Base-by-base conservation (phyloP, 805 yeast genomes). In the Starmera pachycereana region DNA sequence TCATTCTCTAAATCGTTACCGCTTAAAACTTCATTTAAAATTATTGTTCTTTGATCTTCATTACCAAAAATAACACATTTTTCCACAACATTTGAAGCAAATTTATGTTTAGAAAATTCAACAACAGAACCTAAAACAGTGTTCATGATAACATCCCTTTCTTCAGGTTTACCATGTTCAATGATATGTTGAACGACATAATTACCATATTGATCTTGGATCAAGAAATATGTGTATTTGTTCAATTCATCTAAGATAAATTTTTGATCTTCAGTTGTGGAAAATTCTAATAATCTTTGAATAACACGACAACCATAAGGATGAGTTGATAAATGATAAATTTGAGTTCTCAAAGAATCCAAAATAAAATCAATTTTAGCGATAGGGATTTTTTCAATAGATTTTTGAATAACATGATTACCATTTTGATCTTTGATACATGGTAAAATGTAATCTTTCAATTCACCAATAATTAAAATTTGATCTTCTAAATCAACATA, bases 291-390 rank as follows among this genome's bases (percentile, higher is more conserved):
- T 50, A 90, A 69, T 46, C 98, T 71, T 65, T 92, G 99, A 46
- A 92, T 84, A 3, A 92, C 98, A 40, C 99, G 74, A 62, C 99
- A 92, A 16, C 99, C 99, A 60, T 92, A 92, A 2, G 97, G 94
- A 62, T 92, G 97, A 1, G 95, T 83, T 0, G 97, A 83, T 47
- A 92, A 68, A 54, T 84, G 94, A 54, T 86, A 84, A 39, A 88
- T 82, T 39, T 74, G 78, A 25, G 73, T 74, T 43, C 69, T 72
- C 47, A 92, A 70, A 28, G 88, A 75, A 29, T 75, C 78, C 52
- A 87, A 69, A 36, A 92, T 76, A 51, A 87, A 89, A 31, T 77
- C 71, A 42, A 87, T 72, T 35, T 71, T 63, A 19, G 69, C 75
- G 43, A 84, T 76, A 5, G 96, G 92, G 38, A 89, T 77, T 44